Evolutionary conservation across 1,284 basidiomycete genomes (phyloP).

Genomic region (Fomitopsis schrenkii): DNA sequence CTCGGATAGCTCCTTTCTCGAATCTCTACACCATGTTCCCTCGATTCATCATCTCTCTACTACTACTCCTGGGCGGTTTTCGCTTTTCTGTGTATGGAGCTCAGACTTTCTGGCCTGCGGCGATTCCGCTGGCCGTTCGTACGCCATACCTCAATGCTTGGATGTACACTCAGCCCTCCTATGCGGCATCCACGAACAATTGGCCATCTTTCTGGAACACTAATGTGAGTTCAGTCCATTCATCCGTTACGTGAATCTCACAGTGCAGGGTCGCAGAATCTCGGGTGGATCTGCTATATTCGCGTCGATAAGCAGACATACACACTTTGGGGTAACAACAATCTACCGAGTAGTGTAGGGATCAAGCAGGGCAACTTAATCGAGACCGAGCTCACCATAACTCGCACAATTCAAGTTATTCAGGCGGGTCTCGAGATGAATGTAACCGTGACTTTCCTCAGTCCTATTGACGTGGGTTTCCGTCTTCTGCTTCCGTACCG

Average conservation of each 20-base stretch:
- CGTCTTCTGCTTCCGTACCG: not conserved
- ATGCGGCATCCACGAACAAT: not conserved
- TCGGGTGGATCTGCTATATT: not conserved
- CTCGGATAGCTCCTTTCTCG: too few relatives aligned
- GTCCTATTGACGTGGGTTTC: not conserved
- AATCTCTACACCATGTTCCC: too few relatives aligned
- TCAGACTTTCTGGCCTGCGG: conserved; percentile 45
- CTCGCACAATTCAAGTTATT: not conserved
- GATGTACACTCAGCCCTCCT: conserved; percentile 26
- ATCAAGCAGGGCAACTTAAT: not conserved
- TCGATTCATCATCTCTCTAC: too few relatives aligned
- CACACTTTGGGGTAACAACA: not conserved
- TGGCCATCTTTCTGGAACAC: not conserved
- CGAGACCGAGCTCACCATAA: not conserved
- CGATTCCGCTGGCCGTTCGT: conserved; percentile 53
- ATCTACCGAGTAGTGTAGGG: not conserved
- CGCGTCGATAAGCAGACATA: not conserved
- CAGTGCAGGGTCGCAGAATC: not conserved
- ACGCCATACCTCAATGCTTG: conserved; percentile 61
- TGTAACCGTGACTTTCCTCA: not conserved
- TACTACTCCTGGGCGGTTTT: too few relatives aligned
- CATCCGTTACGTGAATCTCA: too few relatives aligned
- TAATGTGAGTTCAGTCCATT: not conserved
- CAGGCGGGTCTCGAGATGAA: not conserved
- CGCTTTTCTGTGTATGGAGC: not conserved